Evolutionary conservation across 495 filamentous ascomycete species (phyloP).

Genomic region (Sordaria brevicollis): DNA sequence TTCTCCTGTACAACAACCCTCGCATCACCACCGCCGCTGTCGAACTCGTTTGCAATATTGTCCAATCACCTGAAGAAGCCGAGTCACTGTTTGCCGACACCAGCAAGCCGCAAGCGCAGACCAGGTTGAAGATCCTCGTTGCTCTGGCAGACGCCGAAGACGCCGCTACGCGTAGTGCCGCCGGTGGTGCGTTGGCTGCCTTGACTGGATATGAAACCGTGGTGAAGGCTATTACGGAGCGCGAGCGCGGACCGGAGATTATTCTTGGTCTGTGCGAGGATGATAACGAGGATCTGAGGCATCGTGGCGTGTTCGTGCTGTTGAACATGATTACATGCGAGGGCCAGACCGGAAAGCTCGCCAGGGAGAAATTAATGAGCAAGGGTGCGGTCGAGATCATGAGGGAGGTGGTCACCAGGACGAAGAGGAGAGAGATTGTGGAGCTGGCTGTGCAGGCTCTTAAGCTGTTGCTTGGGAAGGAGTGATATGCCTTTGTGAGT

Average conservation of each 20-base stretch:
- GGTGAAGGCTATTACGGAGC: slow-evolving; percentile 55
- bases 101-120: slow-evolving; percentile 55
- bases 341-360: slow-evolving; percentile 40
- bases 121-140: slow-evolving; percentile 70
- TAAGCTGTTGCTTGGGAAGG: slow-evolving; percentile 43
- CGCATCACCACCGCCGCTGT: slow-evolving; percentile 72
- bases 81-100: slow-evolving; percentile 56
- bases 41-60: slow-evolving; percentile 87
- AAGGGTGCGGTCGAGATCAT: slow-evolving; percentile 49
- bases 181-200: slow-evolving; percentile 80
- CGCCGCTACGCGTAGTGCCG: slow-evolving; percentile 63
- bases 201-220: slow-evolving; percentile 66
- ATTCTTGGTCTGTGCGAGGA: slow-evolving; percentile 67
- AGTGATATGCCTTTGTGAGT: neutral
- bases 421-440: slow-evolving; percentile 51
- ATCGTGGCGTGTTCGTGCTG: slow-evolving; percentile 70
- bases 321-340: slow-evolving; percentile 47
- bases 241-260: slow-evolving; percentile 57
- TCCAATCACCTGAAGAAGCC: slow-evolving; percentile 58
- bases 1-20: slow-evolving; percentile 65
- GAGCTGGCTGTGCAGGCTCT: slow-evolving; percentile 53
- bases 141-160: slow-evolving; percentile 84
- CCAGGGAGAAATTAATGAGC: slow-evolving; percentile 33
- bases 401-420: slow-evolving; percentile 53
- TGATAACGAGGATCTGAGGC: slow-evolving; percentile 60